Base-by-base conservation (phyloP, 768 basidiomycete genomes). In the Dentipellis fragilis region DNA sequence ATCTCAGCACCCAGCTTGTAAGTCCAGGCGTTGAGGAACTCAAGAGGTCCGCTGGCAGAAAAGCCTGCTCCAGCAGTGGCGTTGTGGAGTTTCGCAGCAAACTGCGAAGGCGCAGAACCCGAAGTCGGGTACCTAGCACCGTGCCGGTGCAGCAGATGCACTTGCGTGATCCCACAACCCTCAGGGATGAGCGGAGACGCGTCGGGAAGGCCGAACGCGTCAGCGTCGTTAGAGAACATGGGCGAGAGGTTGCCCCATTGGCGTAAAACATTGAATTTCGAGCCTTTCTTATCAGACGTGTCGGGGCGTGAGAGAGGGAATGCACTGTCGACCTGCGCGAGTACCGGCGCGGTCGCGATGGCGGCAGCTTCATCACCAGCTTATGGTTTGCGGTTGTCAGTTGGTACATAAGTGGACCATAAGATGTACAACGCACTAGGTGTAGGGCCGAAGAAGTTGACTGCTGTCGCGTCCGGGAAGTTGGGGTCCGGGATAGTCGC, bases 191-290 rank as follows among this genome's bases (percentile, higher is more conserved):
- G 45, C 0, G 77, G 72, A 11, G 76, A 75, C 9, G 80, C 66
- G 22, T 73, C 63, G 8, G 72, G 74, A 16, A 81, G 67, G n/a
- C 80, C 80, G 62, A 78, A 78, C 1, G 56, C 57, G 57, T 56
- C 63, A 4, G 76, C 73, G 1, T 72, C 65, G 19, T 80, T 71
- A 10, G 79, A 80, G 59, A 73, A 74, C 73, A 73, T 77, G 1
- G 79, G 79, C 4, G 74, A 68, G 37, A 79, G 72, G 59, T 75
- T 78, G 22, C 78, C 80, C 67, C 73, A 73, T 52, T 74, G 65
- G 51, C 71, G 68, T 37, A 77, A 57, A 16, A 79, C 68, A 53
- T 80, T 68, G 62, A 82, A 81, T n/a, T 29, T 55, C 16, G 57
- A 57, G 36, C 59, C 64, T 17, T 64, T 59, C n/a, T 66, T 59